Percentiles rank a stretch among this genome's conserved stretches.
These are phyloP conservation scores for Hortaea werneckii DNA, from an alignment of 2,329 filamentous ascomycete species.

Conservation along the genomic window DNA sequence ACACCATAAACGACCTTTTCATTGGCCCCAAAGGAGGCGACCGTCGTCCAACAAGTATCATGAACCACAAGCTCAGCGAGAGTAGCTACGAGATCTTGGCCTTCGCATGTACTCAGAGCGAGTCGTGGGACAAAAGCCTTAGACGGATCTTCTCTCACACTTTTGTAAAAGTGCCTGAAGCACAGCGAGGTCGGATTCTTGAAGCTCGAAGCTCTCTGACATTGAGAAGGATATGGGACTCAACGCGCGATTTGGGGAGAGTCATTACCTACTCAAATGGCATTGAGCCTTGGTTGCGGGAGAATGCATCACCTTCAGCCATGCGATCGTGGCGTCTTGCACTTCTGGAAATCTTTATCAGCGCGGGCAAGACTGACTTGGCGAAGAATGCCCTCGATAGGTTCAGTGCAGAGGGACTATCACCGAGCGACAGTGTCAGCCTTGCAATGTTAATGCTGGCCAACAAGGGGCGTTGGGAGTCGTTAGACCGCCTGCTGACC, in stretches of 20 bases:
- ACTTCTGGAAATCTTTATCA: conserved; percentile 1
- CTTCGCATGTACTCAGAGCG: background rate
- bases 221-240: background rate
- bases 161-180: background rate
- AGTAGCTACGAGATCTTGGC: conserved; percentile 1
- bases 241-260: background rate
- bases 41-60: too few relatives aligned
- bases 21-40: background rate
- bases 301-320: background rate
- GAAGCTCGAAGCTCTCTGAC: background rate
- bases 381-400: background rate
- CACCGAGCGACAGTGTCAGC: background rate
- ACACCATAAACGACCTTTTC: background rate
- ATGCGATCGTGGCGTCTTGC: background rate
- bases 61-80: too few relatives aligned
- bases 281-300: background rate
- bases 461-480: conserved; percentile 7
- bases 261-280: background rate
- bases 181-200: background rate
- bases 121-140: background rate
- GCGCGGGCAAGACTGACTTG: background rate
- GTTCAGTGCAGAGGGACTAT: background rate
- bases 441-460: conserved; percentile 5
- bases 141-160: background rate
- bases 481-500: conserved; percentile 4